These are phyloP conservation scores for Aspergillus taichungensis DNA, from an alignment of 495 filamentous ascomycete species.

Conservation along the genomic window DNA sequence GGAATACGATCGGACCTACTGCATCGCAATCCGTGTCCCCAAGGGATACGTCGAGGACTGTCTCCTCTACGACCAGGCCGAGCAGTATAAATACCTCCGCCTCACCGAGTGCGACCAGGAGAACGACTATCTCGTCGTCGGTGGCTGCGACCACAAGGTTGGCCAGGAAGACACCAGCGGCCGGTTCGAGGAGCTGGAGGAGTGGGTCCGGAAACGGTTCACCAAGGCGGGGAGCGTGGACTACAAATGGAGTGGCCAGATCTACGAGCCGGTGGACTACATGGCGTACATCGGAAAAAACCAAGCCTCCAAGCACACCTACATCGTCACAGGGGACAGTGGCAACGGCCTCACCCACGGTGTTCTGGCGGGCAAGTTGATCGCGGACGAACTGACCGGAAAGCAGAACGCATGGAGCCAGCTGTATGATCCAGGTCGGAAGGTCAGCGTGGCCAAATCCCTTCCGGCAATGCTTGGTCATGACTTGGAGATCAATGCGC, in stretches of 20 bases:
- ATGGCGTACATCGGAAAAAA: slow-evolving; percentile 50
- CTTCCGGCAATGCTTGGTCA: slow-evolving; percentile 27
- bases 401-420: slow-evolving; percentile 37
- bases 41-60: slow-evolving; percentile 42
- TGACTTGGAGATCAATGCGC: slow-evolving; percentile 45
- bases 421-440: slow-evolving; percentile 42
- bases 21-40: slow-evolving; percentile 48
- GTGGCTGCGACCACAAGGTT: slow-evolving; percentile 53
- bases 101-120: slow-evolving; percentile 42
- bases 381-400: slow-evolving; percentile 46
- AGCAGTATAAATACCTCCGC: slow-evolving; percentile 45
- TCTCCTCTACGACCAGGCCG: slow-evolving; percentile 46
- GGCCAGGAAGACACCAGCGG: slow-evolving; percentile 37
- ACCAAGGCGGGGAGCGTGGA: slow-evolving; percentile 38
- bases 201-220: slow-evolving; percentile 46
- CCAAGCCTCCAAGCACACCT: slow-evolving; percentile 41
- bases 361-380: slow-evolving; percentile 41
- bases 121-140: slow-evolving; percentile 49
- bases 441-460: slow-evolving; percentile 21
- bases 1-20: slow-evolving; percentile 45
- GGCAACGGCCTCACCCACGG: slow-evolving; percentile 53
- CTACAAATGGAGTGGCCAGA: slow-evolving; percentile 50
- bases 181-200: slow-evolving; percentile 39
- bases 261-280: slow-evolving; percentile 47
- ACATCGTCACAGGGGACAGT: slow-evolving; percentile 48